Evolutionary conservation across 352 stramenopile species (phyloP).

Genomic region (Pythium pectinolyticum): DNA sequence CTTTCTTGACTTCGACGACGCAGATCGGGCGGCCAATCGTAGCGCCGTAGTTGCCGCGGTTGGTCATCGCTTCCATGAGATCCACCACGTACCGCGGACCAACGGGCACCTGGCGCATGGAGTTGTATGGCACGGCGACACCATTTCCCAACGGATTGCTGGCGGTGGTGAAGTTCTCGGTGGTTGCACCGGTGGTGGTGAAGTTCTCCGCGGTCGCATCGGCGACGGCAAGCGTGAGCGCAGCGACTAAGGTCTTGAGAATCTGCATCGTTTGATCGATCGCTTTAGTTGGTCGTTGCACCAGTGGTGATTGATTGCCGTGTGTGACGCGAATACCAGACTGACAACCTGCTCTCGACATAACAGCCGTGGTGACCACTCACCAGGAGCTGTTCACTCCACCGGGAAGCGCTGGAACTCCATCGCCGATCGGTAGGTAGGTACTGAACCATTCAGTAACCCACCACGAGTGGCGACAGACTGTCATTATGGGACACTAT

Average conservation of each 20-base stretch:
- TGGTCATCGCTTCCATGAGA: conserved; percentile 3
- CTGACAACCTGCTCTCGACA: too few relatives aligned
- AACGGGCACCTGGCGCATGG: not conserved
- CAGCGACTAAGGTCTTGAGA: not conserved
- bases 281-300: not conserved
- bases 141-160: too few relatives aligned
- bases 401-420: not conserved
- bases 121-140: not conserved
- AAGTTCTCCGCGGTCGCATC: not conserved
- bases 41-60: conserved; percentile 11
- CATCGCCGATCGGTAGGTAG: too few relatives aligned
- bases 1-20: conserved; percentile 13
- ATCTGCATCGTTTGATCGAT: not conserved
- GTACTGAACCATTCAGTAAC: too few relatives aligned
- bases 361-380: too few relatives aligned
- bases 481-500: not conserved
- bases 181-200: not conserved
- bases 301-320: too few relatives aligned
- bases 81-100: conserved; percentile 4
- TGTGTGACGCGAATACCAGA: too few relatives aligned
- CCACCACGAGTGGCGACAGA: too few relatives aligned
- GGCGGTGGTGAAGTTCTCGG: not conserved
- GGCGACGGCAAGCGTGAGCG: not conserved
- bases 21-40: conserved; percentile 10
- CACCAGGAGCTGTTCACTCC: too few relatives aligned